Base-by-base conservation (phyloP, 2,329 filamentous ascomycete species). In the Cytospora leucostoma region DNA sequence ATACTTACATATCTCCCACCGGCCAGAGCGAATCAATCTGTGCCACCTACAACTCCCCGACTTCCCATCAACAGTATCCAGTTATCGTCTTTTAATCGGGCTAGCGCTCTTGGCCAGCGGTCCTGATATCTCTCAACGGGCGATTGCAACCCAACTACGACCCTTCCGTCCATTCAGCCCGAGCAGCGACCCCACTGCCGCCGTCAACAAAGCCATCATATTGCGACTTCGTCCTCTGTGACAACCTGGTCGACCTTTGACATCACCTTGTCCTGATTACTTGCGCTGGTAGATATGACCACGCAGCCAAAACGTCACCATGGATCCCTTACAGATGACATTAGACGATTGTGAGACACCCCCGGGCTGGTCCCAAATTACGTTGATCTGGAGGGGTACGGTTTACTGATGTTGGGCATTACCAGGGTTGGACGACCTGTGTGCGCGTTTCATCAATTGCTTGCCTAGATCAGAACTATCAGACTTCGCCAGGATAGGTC, bases 381-480 rank as follows among this genome's bases (percentile, higher is more conserved):
- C 57, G 40, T 53, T 59, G 62, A 65, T 59, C 53, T 62, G 53
- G 54, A 62, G 35, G 58, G 49, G 47, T 47, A 21, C 13, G 40
- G 47, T 63, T 71, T 61, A 70, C 64, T 70, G 62, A 70, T 62
- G 50, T 55, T 44, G 17, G n/a, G 40, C 51, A 15, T 54, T 59
- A 11, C 68, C 72, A 94, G 91, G 92, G 93, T 84, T 98, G 80
- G 94, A 98, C 88, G 94, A 98, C 79, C 86, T 98, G 65, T 97
- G 93, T 78, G 94, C 96, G 75, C 92, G 96, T 74, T 99, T 99
- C 79, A 94, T 99, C 74, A 92, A 98, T 77, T 98, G 99, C 78
- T 86, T 98, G 66, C 95, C 96, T 53, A 84, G 91, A 68, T 92
- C 95, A 77, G 95, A 99, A 77, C 85, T 98, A 54, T 88, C 88